Evolutionary conservation across 192 early-diverging fungal genomes (phyloP).

Genomic region (Physocladia obscura): DNA sequence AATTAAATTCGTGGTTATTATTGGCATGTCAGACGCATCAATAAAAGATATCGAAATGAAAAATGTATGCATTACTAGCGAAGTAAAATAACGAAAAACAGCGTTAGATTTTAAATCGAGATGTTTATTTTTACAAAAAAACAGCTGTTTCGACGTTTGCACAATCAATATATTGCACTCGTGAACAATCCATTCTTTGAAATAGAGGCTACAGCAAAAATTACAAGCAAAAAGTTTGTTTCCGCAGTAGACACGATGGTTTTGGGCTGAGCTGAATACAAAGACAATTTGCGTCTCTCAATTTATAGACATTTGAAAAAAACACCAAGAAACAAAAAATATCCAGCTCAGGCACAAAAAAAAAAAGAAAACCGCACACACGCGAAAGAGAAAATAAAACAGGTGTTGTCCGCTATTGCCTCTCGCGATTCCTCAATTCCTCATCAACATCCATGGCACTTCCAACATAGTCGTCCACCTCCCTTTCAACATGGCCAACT

Average conservation of each 20-base stretch:
- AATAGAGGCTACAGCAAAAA: conserved; percentile 36
- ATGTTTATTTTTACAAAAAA: neutral
- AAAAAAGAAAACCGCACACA: no score
- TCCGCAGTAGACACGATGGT: conserved; percentile 9
- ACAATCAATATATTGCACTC: conserved; percentile 76
- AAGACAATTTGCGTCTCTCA: no score
- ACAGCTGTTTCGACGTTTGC: conserved; percentile 78
- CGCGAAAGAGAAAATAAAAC: no score
- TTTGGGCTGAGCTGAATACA: no score
- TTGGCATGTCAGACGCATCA: conserved; percentile 54
- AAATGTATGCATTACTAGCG: conserved; percentile 45
- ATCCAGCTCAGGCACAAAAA: no score
- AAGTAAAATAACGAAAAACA: neutral
- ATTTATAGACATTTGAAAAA: no score
- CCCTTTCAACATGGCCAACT: conserved; percentile 33
- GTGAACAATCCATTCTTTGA: conserved; percentile 89
- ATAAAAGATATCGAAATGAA: conserved; percentile 84
- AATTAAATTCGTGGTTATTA: conserved; percentile 61
- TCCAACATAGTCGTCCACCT: conserved; percentile 45
- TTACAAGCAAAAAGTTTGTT: conserved; percentile 17
- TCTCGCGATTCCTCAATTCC: conserved; percentile 42
- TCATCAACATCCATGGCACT: conserved; percentile 58
- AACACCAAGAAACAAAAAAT: no score
- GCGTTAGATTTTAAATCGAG: neutral
- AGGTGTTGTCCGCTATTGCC: neutral